Evolutionary conservation across 2,329 filamentous ascomycete genomes (phyloP), one percentile per base, ranked within the genome.

Genomic region (Pseudomassariella vexata): DNA sequence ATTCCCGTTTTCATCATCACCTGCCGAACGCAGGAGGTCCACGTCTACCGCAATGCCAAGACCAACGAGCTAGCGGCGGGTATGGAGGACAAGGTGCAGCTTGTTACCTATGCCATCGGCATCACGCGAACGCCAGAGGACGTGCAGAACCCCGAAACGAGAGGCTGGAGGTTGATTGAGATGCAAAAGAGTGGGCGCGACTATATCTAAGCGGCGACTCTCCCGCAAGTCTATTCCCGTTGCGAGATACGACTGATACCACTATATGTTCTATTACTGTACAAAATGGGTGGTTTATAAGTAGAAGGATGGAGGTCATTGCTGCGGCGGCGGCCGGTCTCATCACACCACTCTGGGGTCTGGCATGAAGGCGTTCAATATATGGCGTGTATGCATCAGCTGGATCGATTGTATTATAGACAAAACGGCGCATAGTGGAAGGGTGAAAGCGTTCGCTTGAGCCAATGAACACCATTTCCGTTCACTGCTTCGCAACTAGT

Each of bases 61-160:
- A 82, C 82, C 1, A 82, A 82, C 42, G 73, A 95, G 59, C 76
- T 98, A 28, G 89, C 90, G 3, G 90, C 90, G 9, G 92, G 92
- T 25, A 96, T 95, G 88, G 92, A 98, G 62, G 92, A 98, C 63
- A 94, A 89, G 65, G 92, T 98, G 16, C 92, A 98, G 63, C 80
- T 95, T 47, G 92, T 98, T 46, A 96, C 92, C 3, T 98, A 98
- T 54, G 92, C 90, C 42, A 96, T 98, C 47, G 92, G 92, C 49
- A 84, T 98, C 39, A 98, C 92, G 4, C 74, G 92, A 44, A 79
- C 94, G 38, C 82, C 92, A 3, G 92, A 98, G 56, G 92, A 98
- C 48, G 90, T 96, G 46, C 90, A 82, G 68, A 96, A 98, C 60
- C 85, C 88, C 2, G 92, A 98, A 66, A 98, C 92, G 9, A 76